Evolutionary conservation across 1,139 yeast species (phyloP), one percentile per base, ranked within the genome.

Genomic region (Candida pseudoviswanathii): DNA sequence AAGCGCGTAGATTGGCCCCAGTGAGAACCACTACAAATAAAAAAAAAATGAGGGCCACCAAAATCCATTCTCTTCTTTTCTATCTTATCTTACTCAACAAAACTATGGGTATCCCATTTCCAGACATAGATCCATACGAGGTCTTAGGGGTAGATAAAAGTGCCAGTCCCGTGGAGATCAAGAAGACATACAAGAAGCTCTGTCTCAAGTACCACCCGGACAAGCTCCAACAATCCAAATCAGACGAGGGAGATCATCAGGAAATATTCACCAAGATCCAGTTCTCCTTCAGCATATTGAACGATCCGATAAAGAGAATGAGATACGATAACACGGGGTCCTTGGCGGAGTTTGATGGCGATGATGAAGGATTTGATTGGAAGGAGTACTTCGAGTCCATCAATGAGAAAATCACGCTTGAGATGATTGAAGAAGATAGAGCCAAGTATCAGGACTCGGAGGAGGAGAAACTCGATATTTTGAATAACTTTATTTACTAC

Each of bases 161-260:
- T 1, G 75, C 82, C 1, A 66, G 82, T 2, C 81, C 80, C 0
- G 67, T 78, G 1, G 85, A 79, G 16, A 79, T 90, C 58, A 88
- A 86, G 62, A 83, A 80, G 60, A 82, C 91, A 0, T 90, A 90
- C 65, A 82, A 91, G 58, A 81, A 80, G 54, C 70, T 82, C 39
- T 89, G 96, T 57, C 74, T 90, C 41, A 71, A 76, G 53, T 78
- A 80, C 54, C 97, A 90, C 63, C 97, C 97, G 0, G 97, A 90
- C 66, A 90, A 89, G 62, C 62, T 79, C 41, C 74, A 71, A 51
- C 81, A 80, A 52, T 66, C 51, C 43, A 42, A 47, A 33, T 21
- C 41, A 6, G 24, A 40, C 3, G 71, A 63, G 34, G 77, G 79
- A 52, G 71, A 29, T 6, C 10, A 43, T 25, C 70, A 51, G 29